Evolutionary conservation across 2,329 filamentous ascomycete genomes (phyloP).

Genomic region (Huntiella decipiens): DNA sequence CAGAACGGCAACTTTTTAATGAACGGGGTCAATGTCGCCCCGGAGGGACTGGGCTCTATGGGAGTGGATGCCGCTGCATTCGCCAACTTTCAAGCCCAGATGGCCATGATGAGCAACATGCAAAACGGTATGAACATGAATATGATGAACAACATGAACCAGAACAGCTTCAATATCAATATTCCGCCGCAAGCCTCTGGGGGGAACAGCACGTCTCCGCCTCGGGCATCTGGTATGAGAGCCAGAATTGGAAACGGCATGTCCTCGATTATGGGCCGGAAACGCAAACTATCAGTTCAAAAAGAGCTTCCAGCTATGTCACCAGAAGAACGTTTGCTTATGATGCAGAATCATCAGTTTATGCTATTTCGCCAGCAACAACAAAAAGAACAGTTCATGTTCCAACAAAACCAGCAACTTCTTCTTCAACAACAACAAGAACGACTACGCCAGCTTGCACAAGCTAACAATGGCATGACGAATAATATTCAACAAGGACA

Average conservation of each 20-base stretch:
- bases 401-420: conserved; percentile 5
- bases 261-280: conserved; percentile 5
- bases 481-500: not conserved
- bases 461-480: not conserved
- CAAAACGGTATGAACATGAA: not conserved
- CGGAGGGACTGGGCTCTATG: too few relatives aligned
- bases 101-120: not conserved
- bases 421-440: conserved; percentile 5
- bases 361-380: conserved; percentile 6
- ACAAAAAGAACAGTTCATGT: conserved; percentile 6
- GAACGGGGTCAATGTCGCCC: too few relatives aligned
- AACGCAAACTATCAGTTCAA: conserved; percentile 3
- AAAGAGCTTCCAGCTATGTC: too few relatives aligned
- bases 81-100: too few relatives aligned
- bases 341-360: not conserved
- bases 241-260: not conserved
- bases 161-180: too few relatives aligned
- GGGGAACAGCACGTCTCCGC: not conserved
- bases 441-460: conserved; percentile 9
- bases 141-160: not conserved
- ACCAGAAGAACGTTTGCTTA: too few relatives aligned
- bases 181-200: too few relatives aligned
- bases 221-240: not conserved
- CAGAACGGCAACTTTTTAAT: too few relatives aligned
- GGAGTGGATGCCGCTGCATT: too few relatives aligned